Conservation (phyloP, 163 green algal genomes). For the Chlorella variabilis region DNA sequence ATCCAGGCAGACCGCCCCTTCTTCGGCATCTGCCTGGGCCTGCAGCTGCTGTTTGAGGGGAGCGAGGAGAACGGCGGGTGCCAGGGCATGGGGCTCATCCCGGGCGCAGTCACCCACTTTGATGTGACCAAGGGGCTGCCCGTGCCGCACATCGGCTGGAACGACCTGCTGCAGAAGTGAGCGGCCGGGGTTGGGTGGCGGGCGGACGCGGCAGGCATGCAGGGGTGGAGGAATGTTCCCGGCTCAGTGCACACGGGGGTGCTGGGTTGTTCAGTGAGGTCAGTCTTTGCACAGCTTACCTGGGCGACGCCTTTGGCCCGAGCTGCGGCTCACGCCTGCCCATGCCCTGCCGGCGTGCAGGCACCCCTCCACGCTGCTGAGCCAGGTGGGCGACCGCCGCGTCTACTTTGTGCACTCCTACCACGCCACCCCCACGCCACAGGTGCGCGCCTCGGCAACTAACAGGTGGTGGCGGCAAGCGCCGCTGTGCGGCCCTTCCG, state of each 20-base stretch:
- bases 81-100: slow-evolving; percentile 93
- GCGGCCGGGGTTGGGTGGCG: neutral
- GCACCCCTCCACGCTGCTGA: slow-evolving; percentile 66
- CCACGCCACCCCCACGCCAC: slow-evolving; percentile 61
- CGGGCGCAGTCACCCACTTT: slow-evolving; percentile 75
- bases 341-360: slow-evolving; percentile 29
- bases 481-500: too few relatives aligned
- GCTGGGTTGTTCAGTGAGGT: too few relatives aligned
- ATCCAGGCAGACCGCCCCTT: slow-evolving; percentile 86
- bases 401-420: slow-evolving; percentile 99
- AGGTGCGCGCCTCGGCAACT: neutral
- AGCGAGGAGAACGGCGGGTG: slow-evolving; percentile 93
- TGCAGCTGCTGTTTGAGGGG: slow-evolving; percentile 97
- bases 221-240: too few relatives aligned
- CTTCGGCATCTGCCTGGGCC: slow-evolving; percentile 96
- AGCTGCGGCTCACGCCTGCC: neutral
- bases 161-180: slow-evolving; percentile 65
- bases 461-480: too few relatives aligned
- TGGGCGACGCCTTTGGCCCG: too few relatives aligned
- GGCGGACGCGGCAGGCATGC: too few relatives aligned
- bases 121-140: slow-evolving; percentile 72
- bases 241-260: too few relatives aligned
- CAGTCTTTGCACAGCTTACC: too few relatives aligned
- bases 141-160: slow-evolving; percentile 99
- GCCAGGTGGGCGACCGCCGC: slow-evolving; percentile 68